Conservation (phyloP, 75 land plant genomes). For the Selaginella moellendorffii region DNA sequence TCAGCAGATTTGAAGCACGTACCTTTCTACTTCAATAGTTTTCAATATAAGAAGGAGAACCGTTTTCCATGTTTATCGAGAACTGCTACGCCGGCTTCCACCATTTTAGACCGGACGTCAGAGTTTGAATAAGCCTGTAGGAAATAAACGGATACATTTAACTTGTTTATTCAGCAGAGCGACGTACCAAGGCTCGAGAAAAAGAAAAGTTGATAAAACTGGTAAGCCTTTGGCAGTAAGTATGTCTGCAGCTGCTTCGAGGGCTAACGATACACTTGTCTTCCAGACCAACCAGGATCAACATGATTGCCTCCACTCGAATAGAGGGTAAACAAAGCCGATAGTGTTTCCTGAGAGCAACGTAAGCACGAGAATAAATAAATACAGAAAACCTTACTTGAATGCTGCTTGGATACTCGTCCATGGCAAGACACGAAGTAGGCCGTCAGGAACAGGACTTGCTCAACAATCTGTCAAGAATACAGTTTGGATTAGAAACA, state of each 20-base stretch:
- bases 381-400: too few species aligned
- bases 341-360: conserved; percentile 57
- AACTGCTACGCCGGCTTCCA: conserved; percentile 85
- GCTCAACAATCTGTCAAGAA: conserved; percentile 61
- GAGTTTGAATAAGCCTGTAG: conserved; percentile 78
- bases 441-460: conserved; percentile 61
- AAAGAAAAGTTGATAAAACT: conserved; percentile 80
- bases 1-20: neutral
- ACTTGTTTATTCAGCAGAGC: neutral
- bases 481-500: neutral
- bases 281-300: conserved; percentile 73
- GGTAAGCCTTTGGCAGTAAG: conserved; percentile 73
- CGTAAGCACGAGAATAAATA: too few species aligned
- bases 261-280: conserved; percentile 84
- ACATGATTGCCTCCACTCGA: conserved; percentile 30
- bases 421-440: conserved; percentile 60
- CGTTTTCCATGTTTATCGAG: conserved; percentile 86
- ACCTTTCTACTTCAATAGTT: conserved; percentile 95
- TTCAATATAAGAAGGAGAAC: conserved; percentile 79
- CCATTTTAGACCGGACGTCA: conserved; percentile 85
- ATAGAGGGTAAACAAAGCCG: conserved; percentile 62
- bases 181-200: conserved; percentile 78
- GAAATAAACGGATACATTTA: neutral
- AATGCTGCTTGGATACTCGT: conserved; percentile 76
- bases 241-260: conserved; percentile 89